Evolutionary conservation across 352 stramenopile species (phyloP), one percentile per base, ranked within the genome.

Genomic region (Globisporangium nagaii): DNA sequence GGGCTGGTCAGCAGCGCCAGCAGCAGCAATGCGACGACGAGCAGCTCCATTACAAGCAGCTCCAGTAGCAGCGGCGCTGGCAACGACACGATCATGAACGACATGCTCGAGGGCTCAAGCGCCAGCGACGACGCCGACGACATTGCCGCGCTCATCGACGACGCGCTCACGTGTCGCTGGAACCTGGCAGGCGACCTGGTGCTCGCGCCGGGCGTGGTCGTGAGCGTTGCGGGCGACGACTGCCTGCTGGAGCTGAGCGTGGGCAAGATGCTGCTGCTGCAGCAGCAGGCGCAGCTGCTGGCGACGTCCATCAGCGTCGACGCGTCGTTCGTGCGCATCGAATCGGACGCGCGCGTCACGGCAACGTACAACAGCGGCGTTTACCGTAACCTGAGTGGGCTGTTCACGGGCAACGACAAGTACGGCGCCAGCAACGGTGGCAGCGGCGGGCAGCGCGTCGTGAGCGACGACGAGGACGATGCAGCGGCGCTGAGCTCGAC

Each of bases 261-360:
- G 1, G 71, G 74, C 11, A 75, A 86, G 34, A 80, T 82, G 71
- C 63, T 88, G 53, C 56, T 80, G 9, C 37, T 90, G 1, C 55
- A 63, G 6, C 20, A 54, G 8, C 55, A 70, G 9, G 63, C 79
- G 3, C 37, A 42, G 28, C 61, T 90, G 10, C 58, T 37, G 20
- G 79, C 73, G 2, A 70, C 63, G 11, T 75, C 74, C 2, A 37
- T 90, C 0, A 79, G 69, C 37, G 55, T 90, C 9, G 72, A 82
- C 48, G 76, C 79, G 7, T 71, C 76, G 31, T 88, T 82, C 36
- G 79, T 90, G 43, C 79, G 79, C 5, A 13, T 90, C 8, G 79
- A 84, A 40, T 32, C 37, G 15, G 31, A 67, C 32, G 68, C 76
- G 9, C 31, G 58, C 17, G 49, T 90, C 17, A 48, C 58, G 0